Base-by-base conservation (phyloP, 306 rosid genomes). In the Carpinus fangiana region DNA sequence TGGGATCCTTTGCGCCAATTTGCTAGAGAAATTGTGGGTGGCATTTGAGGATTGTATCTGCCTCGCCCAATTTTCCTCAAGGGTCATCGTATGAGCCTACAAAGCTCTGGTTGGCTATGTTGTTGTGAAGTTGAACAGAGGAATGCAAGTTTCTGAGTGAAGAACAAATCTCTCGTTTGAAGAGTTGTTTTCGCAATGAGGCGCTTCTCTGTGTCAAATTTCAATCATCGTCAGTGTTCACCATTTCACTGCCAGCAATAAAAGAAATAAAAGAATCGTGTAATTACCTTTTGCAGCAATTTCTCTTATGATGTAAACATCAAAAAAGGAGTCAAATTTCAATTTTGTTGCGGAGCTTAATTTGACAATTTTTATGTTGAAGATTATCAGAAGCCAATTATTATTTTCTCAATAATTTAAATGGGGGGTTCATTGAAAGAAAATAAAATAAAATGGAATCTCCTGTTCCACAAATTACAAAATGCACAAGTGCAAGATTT, bases 1-100 rank as follows among this genome's bases (percentile, higher is more conserved):
- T 87, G 93, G 0, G 90, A 83, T 34, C 93, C 93, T 74, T 89
- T 85, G 43, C 90, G 82, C 90, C 93, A 87, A 41, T 89, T 81
- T 0, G 81, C 61, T 0, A 85, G 3, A 2, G 74, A 36, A 9
- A 89, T 54, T 0, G 57, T 7, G 0, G 90, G 89, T 8, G 45
- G 70, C 90, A 89, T 89, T 12, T 43, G 20, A 1, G 70, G 88
- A 21, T 87, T 87, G 84, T 89, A 83, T 50, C 89, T 77, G 8
- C 93, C 93, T 3, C 90, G 85, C 4, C 89, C 89, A 1, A 12
- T 23, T 55, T 79, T 81, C 31, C 87, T 43, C 0, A 23, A 23
- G 89, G 90, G 13, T 89, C 90, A 34, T 89, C 90, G n/a, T 18
- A 72, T 38, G 93, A 87, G n/a, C 67, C 83, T 8, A 82, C 46